These are phyloP conservation scores for Phragmites australis DNA, from an alignment of 176 grass and related monocot genomes.

Conservation along the genomic window DNA sequence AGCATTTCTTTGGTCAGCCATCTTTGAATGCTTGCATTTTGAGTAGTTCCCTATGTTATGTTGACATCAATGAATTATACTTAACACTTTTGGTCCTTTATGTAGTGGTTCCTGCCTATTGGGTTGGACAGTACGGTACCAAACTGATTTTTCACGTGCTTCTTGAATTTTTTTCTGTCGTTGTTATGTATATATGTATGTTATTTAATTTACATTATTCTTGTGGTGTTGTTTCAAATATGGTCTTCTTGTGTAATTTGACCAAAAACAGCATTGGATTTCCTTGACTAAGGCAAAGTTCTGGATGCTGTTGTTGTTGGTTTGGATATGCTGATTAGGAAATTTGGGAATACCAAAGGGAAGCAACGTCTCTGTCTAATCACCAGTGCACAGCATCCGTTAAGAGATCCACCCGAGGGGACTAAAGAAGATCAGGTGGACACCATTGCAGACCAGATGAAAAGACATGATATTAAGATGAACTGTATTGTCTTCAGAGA, in stretches of 20 bases:
- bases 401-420: slow-evolving; percentile 81
- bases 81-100: slow-evolving; percentile 15
- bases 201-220: slow-evolving; percentile 14
- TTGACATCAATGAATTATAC: neutral
- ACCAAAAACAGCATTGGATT: slow-evolving; percentile 4
- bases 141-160: slow-evolving; percentile 2
- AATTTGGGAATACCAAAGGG: slow-evolving; percentile 64
- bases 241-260: slow-evolving; percentile 16
- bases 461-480: slow-evolving; percentile 69
- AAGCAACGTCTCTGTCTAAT: slow-evolving; percentile 78
- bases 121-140: neutral
- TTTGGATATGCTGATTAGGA: slow-evolving; percentile 95
- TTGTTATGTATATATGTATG: neutral
- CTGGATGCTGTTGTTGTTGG: slow-evolving; percentile 95
- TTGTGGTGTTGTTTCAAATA: neutral
- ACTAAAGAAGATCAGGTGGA: slow-evolving; percentile 90
- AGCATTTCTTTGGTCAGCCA: neutral
- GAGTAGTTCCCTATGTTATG: neutral
- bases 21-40: slow-evolving; percentile 8
- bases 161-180: neutral
- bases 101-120: neutral
- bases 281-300: slow-evolving; percentile 82
- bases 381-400: slow-evolving; percentile 66
- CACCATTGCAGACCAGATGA: slow-evolving; percentile 80
- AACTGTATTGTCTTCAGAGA: slow-evolving; percentile 82